Percentiles rank a stretch among this genome's conserved stretches.
phyloP scores from a whole-genome alignment of 306 rosid species.

The Betula pendula region DNA sequence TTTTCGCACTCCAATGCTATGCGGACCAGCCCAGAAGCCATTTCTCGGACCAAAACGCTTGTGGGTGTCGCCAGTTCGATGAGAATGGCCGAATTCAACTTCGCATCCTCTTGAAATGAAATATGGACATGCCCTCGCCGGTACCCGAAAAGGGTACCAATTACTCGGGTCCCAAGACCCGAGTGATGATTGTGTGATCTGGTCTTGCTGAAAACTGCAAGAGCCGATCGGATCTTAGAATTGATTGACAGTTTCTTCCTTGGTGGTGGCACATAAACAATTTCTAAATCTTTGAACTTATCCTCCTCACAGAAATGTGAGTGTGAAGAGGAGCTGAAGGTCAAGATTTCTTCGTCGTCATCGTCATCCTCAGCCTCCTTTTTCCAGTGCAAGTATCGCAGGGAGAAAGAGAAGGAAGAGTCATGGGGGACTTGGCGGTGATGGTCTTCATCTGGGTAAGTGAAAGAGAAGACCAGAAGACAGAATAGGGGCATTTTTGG shows the following conservation, averaged over 20 bases:
- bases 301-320: constrained; percentile 30
- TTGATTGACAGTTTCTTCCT: constrained; percentile 35
- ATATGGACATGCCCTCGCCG: constrained; percentile 78
- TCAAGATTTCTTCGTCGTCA: constrained; percentile 48
- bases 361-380: constrained; percentile 46
- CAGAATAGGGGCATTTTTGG: too few relatives aligned
- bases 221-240: constrained; percentile 60
- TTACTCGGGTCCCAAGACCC: constrained; percentile 43
- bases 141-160: constrained; percentile 82
- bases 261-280: not conserved
- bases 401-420: constrained; percentile 84
- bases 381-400: constrained; percentile 72
- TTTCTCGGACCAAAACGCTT: constrained; percentile 68
- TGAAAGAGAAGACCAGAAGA: not conserved
- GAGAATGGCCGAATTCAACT: constrained; percentile 49
- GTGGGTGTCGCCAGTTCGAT: constrained; percentile 75
- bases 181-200: constrained; percentile 32
- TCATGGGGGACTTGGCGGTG: constrained; percentile 70
- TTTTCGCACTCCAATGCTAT: constrained; percentile 81
- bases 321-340: constrained; percentile 46
- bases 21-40: constrained; percentile 86
- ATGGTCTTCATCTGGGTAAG: constrained; percentile 52
- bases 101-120: constrained; percentile 67
- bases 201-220: constrained; percentile 34
- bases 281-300: constrained; percentile 24